These are phyloP conservation scores for Heliamphora pulchella DNA, from an alignment of 179 eudicot genomes.

Conservation along the genomic window DNA sequence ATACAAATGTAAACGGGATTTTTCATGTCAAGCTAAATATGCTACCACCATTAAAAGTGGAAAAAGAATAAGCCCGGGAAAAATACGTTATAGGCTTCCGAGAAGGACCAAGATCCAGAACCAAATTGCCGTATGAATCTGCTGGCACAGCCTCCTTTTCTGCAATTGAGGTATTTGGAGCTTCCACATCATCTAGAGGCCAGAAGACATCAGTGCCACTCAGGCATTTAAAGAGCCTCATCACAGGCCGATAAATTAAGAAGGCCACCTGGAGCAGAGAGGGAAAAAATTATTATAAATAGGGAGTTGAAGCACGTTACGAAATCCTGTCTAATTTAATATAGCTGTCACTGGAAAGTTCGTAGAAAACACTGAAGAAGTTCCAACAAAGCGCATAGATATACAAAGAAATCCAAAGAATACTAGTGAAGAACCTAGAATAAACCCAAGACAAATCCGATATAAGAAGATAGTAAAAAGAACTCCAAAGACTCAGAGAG, in stretches of 20 bases:
- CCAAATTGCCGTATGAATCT: constrained; percentile 36
- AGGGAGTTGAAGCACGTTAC: background rate
- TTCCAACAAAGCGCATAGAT: background rate
- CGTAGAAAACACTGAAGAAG: background rate
- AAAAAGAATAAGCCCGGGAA: constrained; percentile 12
- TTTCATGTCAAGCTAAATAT: constrained; percentile 3
- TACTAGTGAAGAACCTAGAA: background rate
- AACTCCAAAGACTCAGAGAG: background rate
- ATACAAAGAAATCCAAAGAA: background rate
- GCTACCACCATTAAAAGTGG: background rate
- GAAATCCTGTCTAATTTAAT: background rate
- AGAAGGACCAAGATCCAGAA: constrained; percentile 67
- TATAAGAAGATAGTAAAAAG: background rate
- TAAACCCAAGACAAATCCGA: background rate
- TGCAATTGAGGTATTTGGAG: constrained; percentile 20
- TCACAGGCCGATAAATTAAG: constrained; percentile 84
- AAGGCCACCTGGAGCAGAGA: constrained; percentile 62
- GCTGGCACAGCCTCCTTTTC: constrained; percentile 38
- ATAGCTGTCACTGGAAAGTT: background rate
- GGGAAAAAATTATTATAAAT: background rate
- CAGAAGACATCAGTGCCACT: constrained; percentile 49
- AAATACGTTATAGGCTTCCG: constrained; percentile 50
- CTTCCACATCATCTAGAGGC: constrained; percentile 61
- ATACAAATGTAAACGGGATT: background rate
- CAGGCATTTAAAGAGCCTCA: constrained; percentile 82